phyloP scores from a whole-genome alignment of 352 stramenopile species.

The Lagenidium sp. region DNA sequence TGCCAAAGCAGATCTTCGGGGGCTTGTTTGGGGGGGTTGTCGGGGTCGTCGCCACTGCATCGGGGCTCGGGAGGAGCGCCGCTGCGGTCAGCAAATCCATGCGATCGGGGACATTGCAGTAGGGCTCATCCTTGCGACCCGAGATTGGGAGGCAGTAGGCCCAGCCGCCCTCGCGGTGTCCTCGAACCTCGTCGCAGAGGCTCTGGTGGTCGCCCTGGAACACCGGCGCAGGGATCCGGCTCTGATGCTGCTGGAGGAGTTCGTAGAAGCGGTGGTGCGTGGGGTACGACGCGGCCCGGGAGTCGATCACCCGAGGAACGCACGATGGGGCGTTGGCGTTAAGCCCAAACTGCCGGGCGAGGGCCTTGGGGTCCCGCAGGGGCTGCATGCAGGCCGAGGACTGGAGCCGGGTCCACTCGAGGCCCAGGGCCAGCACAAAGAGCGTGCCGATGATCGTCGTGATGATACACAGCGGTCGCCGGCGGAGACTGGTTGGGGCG shows the following conservation, averaged over 20 bases:
- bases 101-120: slow-evolving; percentile 30
- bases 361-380: too few relatives aligned
- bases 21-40: slow-evolving; percentile 14
- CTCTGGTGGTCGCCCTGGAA: slow-evolving; percentile 14
- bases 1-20: slow-evolving; percentile 29
- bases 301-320: too few relatives aligned
- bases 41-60: too few relatives aligned
- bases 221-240: slow-evolving; percentile 7
- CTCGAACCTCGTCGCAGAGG: slow-evolving; percentile 8
- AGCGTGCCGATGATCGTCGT: too few relatives aligned
- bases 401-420: too few relatives aligned
- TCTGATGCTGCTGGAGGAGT: slow-evolving; percentile 2
- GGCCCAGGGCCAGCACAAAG: too few relatives aligned
- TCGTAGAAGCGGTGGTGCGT: slow-evolving; percentile 5
- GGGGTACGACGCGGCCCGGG: slow-evolving; percentile 1
- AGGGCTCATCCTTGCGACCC: slow-evolving; percentile 29
- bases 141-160: slow-evolving; percentile 42
- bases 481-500: too few relatives aligned
- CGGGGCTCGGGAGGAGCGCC: too few relatives aligned
- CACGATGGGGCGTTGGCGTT: too few relatives aligned
- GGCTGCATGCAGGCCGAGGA: too few relatives aligned
- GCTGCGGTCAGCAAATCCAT: slow-evolving; percentile 34
- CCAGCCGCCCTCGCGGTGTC: slow-evolving; percentile 9
- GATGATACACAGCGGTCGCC: too few relatives aligned
- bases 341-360: too few relatives aligned